These are phyloP conservation scores for Suillus clintonianus DNA, from an alignment of 768 basidiomycete species.

Conservation along the genomic window DNA sequence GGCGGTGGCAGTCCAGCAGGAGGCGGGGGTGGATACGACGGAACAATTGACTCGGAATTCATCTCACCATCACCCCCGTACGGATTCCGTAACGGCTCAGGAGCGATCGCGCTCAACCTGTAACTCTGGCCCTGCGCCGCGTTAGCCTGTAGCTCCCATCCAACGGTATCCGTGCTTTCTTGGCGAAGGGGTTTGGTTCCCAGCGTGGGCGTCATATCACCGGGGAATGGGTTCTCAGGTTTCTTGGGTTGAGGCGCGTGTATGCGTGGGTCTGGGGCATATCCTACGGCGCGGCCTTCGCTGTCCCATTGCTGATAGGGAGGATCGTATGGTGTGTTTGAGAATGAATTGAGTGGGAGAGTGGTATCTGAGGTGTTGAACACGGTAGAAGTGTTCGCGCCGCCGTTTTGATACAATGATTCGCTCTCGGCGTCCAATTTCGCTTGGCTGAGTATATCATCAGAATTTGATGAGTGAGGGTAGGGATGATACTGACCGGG, in stretches of 20 bases:
- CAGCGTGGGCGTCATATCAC: conserved; percentile 12
- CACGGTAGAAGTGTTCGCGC: conserved; percentile 29
- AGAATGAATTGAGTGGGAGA: conserved; percentile 31
- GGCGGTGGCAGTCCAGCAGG: not conserved
- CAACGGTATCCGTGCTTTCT: conserved; percentile 31
- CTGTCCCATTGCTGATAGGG: conserved; percentile 54
- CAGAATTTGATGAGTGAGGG: not conserved
- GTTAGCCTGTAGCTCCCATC: conserved; percentile 32
- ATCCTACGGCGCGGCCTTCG: conserved; percentile 51
- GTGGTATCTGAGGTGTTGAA: conserved; percentile 47
- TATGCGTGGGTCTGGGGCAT: conserved; percentile 44
- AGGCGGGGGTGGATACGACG: conserved; percentile 10
- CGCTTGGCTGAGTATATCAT: conserved; percentile 46
- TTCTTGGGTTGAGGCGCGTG: conserved; percentile 53
- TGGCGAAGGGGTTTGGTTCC: conserved; percentile 17
- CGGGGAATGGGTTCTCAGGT: conserved; percentile 16
- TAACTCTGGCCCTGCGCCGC: conserved; percentile 25
- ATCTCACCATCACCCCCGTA: conserved; percentile 19
- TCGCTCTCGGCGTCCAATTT: conserved; percentile 42
- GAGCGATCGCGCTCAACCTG: conserved; percentile 19
- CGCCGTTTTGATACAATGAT: conserved; percentile 28
- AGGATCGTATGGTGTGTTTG: conserved; percentile 32
- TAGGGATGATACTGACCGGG: conserved; percentile 45
- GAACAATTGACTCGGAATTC: conserved; percentile 19
- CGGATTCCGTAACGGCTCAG: conserved; percentile 23